A percentile compares a stretch with the other conserved stretches of the same genome.
Evolutionary conservation across 148 eudicot species (phyloP).

Genomic region (Oxyria digyna): DNA sequence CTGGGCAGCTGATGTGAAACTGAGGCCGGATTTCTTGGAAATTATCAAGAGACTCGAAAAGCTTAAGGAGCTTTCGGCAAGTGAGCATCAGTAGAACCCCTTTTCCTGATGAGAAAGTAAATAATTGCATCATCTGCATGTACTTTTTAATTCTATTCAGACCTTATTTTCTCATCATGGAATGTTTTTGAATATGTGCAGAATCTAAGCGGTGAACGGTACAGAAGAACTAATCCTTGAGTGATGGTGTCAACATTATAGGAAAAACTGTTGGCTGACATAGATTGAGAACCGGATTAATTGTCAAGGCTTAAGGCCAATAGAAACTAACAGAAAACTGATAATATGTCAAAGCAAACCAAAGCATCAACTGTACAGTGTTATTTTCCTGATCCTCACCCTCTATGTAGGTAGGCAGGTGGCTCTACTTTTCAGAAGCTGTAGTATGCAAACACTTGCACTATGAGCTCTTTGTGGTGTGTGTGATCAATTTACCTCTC

Average conservation of each 20-base stretch:
- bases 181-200: neutral
- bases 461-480: neutral
- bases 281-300: neutral
- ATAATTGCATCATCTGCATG: neutral
- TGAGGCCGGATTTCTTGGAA: slow-evolving; percentile 79
- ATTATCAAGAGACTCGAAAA: slow-evolving; percentile 79
- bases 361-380: neutral
- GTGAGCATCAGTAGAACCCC: slow-evolving; percentile 68
- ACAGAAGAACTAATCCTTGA: neutral
- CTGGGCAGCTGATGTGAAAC: slow-evolving; percentile 72
- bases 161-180: neutral
- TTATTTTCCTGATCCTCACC: neutral
- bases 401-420: neutral
- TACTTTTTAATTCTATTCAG: too few species aligned
- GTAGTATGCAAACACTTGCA: too few species aligned
- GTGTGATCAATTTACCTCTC: neutral
- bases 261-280: neutral
- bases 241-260: neutral
- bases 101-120: slow-evolving; percentile 35
- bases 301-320: neutral
- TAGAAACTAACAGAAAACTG: neutral
- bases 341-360: neutral
- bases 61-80: slow-evolving; percentile 41
- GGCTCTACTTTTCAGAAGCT: too few species aligned
- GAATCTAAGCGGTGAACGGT: neutral